Conservation (phyloP, 345 rosid genomes). For the Capsella bursapastoris region DNA sequence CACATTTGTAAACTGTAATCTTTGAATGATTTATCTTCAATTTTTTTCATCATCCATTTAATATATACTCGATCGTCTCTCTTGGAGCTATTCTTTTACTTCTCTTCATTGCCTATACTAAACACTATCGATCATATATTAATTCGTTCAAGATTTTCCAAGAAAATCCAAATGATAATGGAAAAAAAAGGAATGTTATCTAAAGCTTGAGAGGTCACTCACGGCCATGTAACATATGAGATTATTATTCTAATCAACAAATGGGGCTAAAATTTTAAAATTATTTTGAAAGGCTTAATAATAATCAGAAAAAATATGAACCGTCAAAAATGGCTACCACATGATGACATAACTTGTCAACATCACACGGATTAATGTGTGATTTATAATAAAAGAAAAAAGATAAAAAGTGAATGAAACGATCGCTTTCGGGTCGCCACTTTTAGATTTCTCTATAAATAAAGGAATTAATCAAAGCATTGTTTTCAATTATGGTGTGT, state of each 20-base stretch:
- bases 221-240: slow-evolving; percentile 34
- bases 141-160: not conserved
- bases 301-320: slow-evolving; percentile 8
- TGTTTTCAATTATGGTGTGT: slow-evolving; percentile 15
- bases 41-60: not conserved
- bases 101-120: too few relatives aligned
- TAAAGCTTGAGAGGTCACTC: slow-evolving; percentile 30
- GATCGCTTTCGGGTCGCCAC: slow-evolving; percentile 41
- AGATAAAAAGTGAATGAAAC: not conserved
- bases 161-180: not conserved
- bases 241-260: not conserved
- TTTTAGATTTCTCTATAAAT: slow-evolving; percentile 15
- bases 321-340: slow-evolving; percentile 30
- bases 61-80: not conserved
- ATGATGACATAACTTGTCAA: not conserved
- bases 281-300: not conserved
- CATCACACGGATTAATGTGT: slow-evolving; percentile 6
- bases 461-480: not conserved
- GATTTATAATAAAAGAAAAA: not conserved
- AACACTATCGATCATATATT: too few relatives aligned
- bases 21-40: not conserved
- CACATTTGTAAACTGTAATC: not conserved
- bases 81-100: not conserved
- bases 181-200: slow-evolving; percentile 5
- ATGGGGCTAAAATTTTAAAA: not conserved